phyloP scores from a whole-genome alignment of 2,329 filamentous ascomycete genomes.

The Xylariaceae sp. region DNA sequence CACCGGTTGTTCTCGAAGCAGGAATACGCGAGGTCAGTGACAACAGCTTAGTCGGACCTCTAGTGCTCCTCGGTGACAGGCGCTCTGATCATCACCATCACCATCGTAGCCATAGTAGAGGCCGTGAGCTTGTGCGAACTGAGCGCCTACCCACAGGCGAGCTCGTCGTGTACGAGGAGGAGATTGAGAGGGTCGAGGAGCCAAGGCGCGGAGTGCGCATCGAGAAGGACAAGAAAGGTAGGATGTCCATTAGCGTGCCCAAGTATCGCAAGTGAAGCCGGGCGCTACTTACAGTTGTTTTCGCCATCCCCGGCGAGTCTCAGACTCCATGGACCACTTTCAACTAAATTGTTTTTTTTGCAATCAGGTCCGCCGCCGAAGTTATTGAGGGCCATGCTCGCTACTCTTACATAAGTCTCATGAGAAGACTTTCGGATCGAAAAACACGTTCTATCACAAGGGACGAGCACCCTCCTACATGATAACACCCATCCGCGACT shows the following conservation, averaged over 20 bases:
- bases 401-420: constrained; percentile 56
- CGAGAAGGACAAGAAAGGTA: constrained; percentile 93
- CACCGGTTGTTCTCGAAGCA: constrained; percentile 41
- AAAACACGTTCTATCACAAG: too few species aligned
- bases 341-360: constrained; percentile 15
- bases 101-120: constrained; percentile 39
- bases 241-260: constrained; percentile 80
- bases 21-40: constrained; percentile 36
- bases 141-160: constrained; percentile 58
- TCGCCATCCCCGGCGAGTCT: constrained; percentile 6
- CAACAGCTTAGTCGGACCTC: constrained; percentile 37
- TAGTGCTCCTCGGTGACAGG: constrained; percentile 40
- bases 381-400: constrained; percentile 65
- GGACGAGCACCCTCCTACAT: too few species aligned
- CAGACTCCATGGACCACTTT: constrained; percentile 6
- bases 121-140: constrained; percentile 52
- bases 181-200: constrained; percentile 53
- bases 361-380: constrained; percentile 57
- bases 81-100: constrained; percentile 38
- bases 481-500: too few species aligned
- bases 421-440: too few species aligned
- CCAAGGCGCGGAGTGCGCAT: constrained; percentile 60
- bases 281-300: constrained; percentile 28
- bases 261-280: constrained; percentile 57
- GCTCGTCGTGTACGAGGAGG: constrained; percentile 60